phyloP scores from a whole-genome alignment of 2,329 filamentous ascomycete species.

The Pseudogymnoascus pannorum region DNA sequence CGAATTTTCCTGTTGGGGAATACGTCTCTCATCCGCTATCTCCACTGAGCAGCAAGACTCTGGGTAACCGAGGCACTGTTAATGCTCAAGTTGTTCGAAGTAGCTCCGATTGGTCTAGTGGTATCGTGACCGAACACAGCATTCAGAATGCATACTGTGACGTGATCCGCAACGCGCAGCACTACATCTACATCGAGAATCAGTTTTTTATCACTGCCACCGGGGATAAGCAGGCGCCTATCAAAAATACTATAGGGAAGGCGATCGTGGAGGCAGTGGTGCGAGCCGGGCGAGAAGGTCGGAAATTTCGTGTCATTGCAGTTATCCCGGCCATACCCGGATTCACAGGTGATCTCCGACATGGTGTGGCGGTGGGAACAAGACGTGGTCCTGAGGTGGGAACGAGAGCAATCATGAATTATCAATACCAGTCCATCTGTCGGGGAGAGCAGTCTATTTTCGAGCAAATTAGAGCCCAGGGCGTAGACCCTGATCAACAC shows the following conservation, averaged over 20 bases:
- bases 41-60: slow-evolving; percentile 59
- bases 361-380: slow-evolving; percentile 79
- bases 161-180: slow-evolving; percentile 77
- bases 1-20: slow-evolving; percentile 80
- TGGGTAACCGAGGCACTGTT: slow-evolving; percentile 62
- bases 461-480: slow-evolving; percentile 63
- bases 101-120: slow-evolving; percentile 88
- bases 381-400: slow-evolving; percentile 43
- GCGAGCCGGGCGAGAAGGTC: too few species aligned
- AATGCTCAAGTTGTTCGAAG: slow-evolving; percentile 83
- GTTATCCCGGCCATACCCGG: slow-evolving; percentile 69
- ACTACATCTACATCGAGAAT: slow-evolving; percentile 96
- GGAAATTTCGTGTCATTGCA: too few species aligned
- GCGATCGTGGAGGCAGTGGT: too few species aligned
- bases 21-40: slow-evolving; percentile 75
- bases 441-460: slow-evolving; percentile 89
- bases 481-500: slow-evolving; percentile 70
- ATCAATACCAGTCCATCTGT: slow-evolving; percentile 93
- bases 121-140: slow-evolving; percentile 74
- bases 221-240: slow-evolving; percentile 74
- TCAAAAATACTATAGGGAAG: slow-evolving; percentile 53
- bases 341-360: slow-evolving; percentile 83
- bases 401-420: slow-evolving; percentile 53
- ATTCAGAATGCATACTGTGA: slow-evolving; percentile 85
- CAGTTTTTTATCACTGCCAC: slow-evolving; percentile 97